Evolutionary conservation across 148 eudicot genomes (phyloP).

Genomic region (Camellia granthamiana): DNA sequence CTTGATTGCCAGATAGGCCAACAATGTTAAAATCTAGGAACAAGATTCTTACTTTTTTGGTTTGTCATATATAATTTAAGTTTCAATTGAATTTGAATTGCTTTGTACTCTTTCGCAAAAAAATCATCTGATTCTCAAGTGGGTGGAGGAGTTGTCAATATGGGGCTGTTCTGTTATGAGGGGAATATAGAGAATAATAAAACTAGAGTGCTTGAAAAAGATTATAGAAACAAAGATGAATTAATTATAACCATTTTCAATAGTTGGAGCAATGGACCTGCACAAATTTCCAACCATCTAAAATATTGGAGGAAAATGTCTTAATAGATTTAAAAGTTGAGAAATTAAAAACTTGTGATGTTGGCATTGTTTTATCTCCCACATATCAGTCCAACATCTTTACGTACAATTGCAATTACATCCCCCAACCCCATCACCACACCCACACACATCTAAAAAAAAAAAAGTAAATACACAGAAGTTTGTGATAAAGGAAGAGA

Average conservation of each 20-base stretch:
- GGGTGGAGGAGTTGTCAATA: neutral
- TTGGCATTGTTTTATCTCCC: too few relatives aligned
- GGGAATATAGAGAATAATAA: neutral
- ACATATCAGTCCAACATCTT: too few relatives aligned
- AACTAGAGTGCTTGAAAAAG: neutral
- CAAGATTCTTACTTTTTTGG: neutral
- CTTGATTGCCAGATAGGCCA: conserved; percentile 25
- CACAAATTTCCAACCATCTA: neutral
- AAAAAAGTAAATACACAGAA: too few relatives aligned
- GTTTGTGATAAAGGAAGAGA: too few relatives aligned
- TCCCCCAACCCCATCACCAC: too few relatives aligned
- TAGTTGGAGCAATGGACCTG: neutral
- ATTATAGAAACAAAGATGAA: neutral
- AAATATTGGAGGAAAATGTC: neutral
- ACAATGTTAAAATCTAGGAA: conserved; percentile 13
- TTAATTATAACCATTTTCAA: neutral
- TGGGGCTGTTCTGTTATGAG: neutral
- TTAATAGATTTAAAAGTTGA: neutral
- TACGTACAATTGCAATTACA: too few relatives aligned
- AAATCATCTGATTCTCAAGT: neutral
- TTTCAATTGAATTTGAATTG: neutral
- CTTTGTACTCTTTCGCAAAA: neutral
- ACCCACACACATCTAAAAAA: too few relatives aligned
- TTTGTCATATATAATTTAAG: neutral
- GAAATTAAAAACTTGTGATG: too few relatives aligned